These are phyloP conservation scores for Nicotiana otophora DNA, from an alignment of 257 asterid species.

Conservation along the genomic window DNA sequence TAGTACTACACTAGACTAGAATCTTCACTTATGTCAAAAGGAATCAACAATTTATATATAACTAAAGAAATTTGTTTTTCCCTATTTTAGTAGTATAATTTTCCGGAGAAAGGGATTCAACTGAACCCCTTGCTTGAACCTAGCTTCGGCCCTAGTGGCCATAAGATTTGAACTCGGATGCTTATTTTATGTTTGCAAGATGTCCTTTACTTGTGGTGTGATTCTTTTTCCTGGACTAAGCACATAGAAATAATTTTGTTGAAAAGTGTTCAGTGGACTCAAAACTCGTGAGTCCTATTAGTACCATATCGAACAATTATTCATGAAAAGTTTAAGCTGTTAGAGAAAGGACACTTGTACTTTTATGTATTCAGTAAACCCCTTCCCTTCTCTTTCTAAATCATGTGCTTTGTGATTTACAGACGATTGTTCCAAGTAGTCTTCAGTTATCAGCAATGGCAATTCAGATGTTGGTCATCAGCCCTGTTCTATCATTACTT, in stretches of 20 bases:
- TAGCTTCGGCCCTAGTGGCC: background rate
- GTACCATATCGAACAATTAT: background rate
- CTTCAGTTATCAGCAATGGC: conserved; percentile 84
- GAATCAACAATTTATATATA: background rate
- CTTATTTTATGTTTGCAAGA: background rate
- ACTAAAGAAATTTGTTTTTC: background rate
- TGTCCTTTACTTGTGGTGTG: background rate
- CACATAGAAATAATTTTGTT: background rate
- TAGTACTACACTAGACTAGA: background rate
- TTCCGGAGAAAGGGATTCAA: too few species aligned
- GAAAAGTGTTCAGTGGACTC: background rate
- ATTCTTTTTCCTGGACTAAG: background rate
- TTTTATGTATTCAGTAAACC: background rate
- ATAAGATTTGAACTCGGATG: background rate
- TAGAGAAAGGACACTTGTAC: background rate
- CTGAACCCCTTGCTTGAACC: too few species aligned
- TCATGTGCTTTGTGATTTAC: background rate
- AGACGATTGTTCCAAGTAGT: conserved; percentile 70
- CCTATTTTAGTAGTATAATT: background rate
- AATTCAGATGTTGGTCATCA: conserved; percentile 68
- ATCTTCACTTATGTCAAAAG: background rate
- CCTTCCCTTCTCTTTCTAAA: background rate
- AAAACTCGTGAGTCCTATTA: background rate
- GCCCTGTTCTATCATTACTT: conserved; percentile 63
- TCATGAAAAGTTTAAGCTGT: background rate